Evolutionary conservation across 2,329 filamentous ascomycete species (phyloP), one percentile per base, ranked within the genome.

Genomic region (Alternaria burnsii): DNA sequence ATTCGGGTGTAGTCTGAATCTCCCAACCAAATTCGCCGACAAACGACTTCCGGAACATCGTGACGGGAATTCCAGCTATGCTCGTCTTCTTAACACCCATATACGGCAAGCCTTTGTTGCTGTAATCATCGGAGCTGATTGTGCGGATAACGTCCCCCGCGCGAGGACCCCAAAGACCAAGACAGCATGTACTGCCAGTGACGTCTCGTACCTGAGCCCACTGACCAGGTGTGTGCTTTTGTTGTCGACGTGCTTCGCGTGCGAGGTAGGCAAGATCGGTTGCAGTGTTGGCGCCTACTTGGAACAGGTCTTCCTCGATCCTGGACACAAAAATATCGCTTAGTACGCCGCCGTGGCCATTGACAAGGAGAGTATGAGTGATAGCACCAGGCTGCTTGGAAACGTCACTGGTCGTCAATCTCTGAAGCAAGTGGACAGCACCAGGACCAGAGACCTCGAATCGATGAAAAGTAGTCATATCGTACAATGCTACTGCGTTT

Each of bases 21-120:
- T 89, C 87, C 86, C 86, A 89, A 1, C 88, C 87, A 0, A 81
- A 76, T 65, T 89, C 87, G 6, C 88, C 87, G 4, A 89, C 85
- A 52, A 85, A 87, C 0, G 87, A 89, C 38, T 87, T 80, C 3
- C 85, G 81, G 67, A 88, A 82, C 0, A 81, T 81, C 0, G 80
- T 84, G 3, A 88, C 85, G 0, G 88, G 87, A 14, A 89, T 82
- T 0, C 86, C 85, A 8, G 78, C 80, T 50, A 89, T 80, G 57
- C 73, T 80, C 0, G 81, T 80, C 18, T 76, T 78, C 75, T 85
- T 87, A 46, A 82, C 80, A 1, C 79, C 77, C 61, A 86, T 82
- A 55, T 86, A 84, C 0, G 83, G 82, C 0, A 89, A 76, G 0
- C 77, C 82, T 22, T 77, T 76, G 58, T 81, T 77, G 6, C 76